Evolutionary conservation across 306 rosid genomes (phyloP).

Genomic region (Macrotyloma uniflorum): DNA sequence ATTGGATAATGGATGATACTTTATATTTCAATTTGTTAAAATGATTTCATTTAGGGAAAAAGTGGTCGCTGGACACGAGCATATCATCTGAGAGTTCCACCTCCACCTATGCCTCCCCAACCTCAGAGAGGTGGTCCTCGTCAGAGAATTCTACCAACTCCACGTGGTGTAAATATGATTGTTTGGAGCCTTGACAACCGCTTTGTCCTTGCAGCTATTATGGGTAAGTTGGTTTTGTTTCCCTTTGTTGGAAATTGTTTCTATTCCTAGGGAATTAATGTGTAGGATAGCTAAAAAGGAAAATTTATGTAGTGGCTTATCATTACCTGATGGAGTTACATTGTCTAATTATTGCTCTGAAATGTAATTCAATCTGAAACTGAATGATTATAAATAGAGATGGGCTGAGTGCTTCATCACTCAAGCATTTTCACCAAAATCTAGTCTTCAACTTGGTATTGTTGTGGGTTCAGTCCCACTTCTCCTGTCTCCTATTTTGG

Average conservation of each 20-base stretch:
- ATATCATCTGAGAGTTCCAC: conserved; percentile 97
- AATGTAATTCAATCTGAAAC: background rate
- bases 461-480: background rate
- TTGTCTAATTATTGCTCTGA: background rate
- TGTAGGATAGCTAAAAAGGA: background rate
- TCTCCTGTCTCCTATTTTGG: background rate
- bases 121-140: conserved; percentile 96
- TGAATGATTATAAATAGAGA: background rate
- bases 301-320: background rate
- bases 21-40: conserved; percentile 20
- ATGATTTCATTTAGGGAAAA: conserved; percentile 66
- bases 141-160: conserved; percentile 95
- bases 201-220: conserved; percentile 98
- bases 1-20: background rate
- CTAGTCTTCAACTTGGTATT: background rate
- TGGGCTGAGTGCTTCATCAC: background rate
- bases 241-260: background rate
- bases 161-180: conserved; percentile 99
- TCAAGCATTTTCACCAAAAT: background rate
- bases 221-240: conserved; percentile 66
- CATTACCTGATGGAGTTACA: background rate
- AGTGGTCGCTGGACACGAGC: conserved; percentile 97
- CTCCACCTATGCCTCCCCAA: conserved; percentile 98
- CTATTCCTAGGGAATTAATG: background rate
- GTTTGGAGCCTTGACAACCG: conserved; percentile 99